Base-by-base conservation (phyloP, 2,329 filamentous ascomycete genomes). In the Tolypocladium cylindrosporum region DNA sequence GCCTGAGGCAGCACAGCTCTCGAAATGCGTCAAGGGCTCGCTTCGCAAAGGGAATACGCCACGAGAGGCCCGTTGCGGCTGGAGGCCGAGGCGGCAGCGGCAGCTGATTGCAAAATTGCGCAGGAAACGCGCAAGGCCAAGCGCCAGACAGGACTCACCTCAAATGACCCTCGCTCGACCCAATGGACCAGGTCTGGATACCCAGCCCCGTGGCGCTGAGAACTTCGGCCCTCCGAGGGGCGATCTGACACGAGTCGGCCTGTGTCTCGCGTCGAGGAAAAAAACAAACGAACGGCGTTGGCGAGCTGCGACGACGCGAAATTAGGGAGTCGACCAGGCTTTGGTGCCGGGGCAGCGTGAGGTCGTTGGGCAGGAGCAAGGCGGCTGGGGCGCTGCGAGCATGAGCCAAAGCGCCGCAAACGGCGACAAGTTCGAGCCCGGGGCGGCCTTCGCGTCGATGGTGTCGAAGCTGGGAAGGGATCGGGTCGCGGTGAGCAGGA, bases 131-230 rank as follows among this genome's bases (percentile, higher is more conserved):
- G 41, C 34, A 7, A 37, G 24, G 21, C 24, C 4, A 31, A 48
- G 41, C 37, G 55, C 37, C 14, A n/a, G 55, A 19, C n/a, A 45
- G 40, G n/a, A 58, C 67, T 70, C 61, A 69, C 68, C 54, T 64
- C 55, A n/a, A 55, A 59, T 63, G 41, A 63, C 56, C 60, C 57
- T 58, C 60, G 58, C 61, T 62, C 60, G 55, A 59, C 60, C 61
- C 60, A 61, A 58, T 59, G 61, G 58, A 62, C 58, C 61, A 62
- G 59, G 61, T 61, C 61, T 57, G 59, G 61, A 64, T 58, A 63
- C 61, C 58, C 64, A 61, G 62, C 61, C 64, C 64, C 67, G 63
- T 62, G 61, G 63, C 59, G 60, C 65, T 68, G 63, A 58, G 59
- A 58, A 59, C 60, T 57, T 65, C 58, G 64, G 64, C 68, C 66